phyloP scores from a whole-genome alignment of 169 alveolate species.

The Plasmodium chabaudi region DNA sequence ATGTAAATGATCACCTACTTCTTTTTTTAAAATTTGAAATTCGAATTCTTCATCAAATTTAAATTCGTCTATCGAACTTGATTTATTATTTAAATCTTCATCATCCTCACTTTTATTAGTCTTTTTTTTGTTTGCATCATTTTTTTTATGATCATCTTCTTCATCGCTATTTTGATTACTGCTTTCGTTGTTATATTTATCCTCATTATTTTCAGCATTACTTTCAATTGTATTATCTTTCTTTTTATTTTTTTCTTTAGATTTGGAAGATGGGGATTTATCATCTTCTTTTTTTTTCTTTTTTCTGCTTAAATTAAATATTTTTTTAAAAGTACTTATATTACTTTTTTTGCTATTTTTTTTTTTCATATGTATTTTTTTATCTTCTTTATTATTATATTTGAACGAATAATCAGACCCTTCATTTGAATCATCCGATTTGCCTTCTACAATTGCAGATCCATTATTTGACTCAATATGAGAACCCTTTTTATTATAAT shows the following conservation, averaged over 20 bases:
- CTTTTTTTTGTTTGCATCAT: no score
- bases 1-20: conserved; percentile 50
- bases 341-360: conserved; percentile 43
- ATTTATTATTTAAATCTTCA: neutral
- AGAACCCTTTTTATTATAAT: conserved; percentile 24
- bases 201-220: neutral
- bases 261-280: conserved; percentile 11
- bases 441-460: conserved; percentile 14
- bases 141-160: neutral
- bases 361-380: conserved; percentile 16
- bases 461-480: conserved; percentile 17
- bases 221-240: conserved; percentile 2
- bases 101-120: neutral
- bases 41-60: conserved; percentile 30
- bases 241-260: conserved; percentile 2
- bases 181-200: neutral
- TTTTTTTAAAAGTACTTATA: conserved; percentile 38
- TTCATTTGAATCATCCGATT: conserved; percentile 12
- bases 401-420: conserved; percentile 28
- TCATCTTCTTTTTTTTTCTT: conserved; percentile 31
- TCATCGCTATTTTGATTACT: neutral
- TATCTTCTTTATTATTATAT: conserved; percentile 24
- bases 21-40: conserved; percentile 31
- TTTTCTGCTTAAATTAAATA: conserved; percentile 52
- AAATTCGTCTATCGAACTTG: conserved; percentile 15